Base-by-base conservation (phyloP, 228 moss, liverwort and hornwort species). In the Sphagnum magellanicum region DNA sequence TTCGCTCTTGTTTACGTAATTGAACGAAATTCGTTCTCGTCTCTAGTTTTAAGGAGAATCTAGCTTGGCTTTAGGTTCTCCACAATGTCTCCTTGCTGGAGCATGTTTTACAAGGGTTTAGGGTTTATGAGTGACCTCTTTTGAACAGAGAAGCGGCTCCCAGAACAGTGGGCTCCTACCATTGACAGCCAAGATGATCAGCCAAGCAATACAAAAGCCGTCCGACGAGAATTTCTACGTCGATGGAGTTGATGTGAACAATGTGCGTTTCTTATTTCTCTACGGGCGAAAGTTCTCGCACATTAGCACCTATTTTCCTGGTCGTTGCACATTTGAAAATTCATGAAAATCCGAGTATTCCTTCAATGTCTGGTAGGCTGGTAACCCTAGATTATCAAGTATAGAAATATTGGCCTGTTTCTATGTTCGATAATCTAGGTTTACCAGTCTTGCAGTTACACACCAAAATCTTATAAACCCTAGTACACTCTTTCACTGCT, bases 151-250 rank as follows among this genome's bases (percentile, higher is more conserved):
- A 73, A 73, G 73, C 17, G 74, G 86, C 52, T 74, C 87, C 10
- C 90, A 88, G 66, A 94, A 85, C 52, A 85, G 75, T 13, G 91
- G 94, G 68, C 76, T 94, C 50, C 83, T 92, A 63, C 94, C 98
- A 1, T 79, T 98, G 73, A 98, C 94, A 0, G 98, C 94, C 73
- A 98, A 94, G 85, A 90, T 94, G 85, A 81, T 98, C 59, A 87
- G 89, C 68, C 65, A 78, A 68, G 98, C 92, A 16, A 74, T 77
- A 4, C 94, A 92, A 76, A 94, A 90, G 76, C 86, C 94, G 65
- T 77, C 92, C 11, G 94, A 98, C 72, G 98, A 98, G 69, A 93
- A 89, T 73, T 98, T 98, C 59, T 85, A 88, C 10, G 79, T 98
- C 7, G 94, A 94, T 64, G 94, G 94, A 49, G 78, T 90, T 75